phyloP scores from a whole-genome alignment of 805 yeast genomes.

The Ogataea dorogensis region DNA sequence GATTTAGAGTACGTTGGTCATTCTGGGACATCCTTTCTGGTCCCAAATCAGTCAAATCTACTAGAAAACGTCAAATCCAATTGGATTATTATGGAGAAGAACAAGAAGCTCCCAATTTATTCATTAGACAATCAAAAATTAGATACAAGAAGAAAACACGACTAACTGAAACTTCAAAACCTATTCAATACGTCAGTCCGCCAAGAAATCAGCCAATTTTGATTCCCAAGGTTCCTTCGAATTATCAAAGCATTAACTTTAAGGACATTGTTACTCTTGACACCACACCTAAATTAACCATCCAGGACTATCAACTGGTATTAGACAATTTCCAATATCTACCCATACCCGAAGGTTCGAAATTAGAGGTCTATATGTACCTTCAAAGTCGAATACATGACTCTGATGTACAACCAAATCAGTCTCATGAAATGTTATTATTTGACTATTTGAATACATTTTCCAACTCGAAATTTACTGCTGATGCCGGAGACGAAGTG shows the following conservation, averaged over 20 bases:
- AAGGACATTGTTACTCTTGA: background rate
- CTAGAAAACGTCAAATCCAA: slow-evolving; percentile 13
- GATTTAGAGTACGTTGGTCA: slow-evolving; percentile 1
- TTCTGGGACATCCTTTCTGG: slow-evolving; percentile 1
- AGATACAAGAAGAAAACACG: slow-evolving; percentile 10
- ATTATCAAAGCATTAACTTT: slow-evolving; percentile 5
- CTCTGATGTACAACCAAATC: slow-evolving; percentile 3
- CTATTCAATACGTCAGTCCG: slow-evolving; percentile 7
- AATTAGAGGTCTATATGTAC: slow-evolving; percentile 19
- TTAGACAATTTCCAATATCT: slow-evolving; percentile 15
- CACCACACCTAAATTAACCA: background rate
- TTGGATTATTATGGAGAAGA: slow-evolving; percentile 23
- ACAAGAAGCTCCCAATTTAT: slow-evolving; percentile 6
- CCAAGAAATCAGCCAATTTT: background rate
- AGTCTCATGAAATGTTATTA: slow-evolving; percentile 7
- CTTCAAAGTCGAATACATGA: slow-evolving; percentile 17
- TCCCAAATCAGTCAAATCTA: background rate
- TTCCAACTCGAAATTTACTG: slow-evolving; percentile 13
- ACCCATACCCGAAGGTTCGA: slow-evolving; percentile 8
- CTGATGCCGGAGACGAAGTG: background rate
- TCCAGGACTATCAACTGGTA: slow-evolving; percentile 15
- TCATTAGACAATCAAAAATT: slow-evolving; percentile 11
- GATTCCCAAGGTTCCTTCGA: background rate
- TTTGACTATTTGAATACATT: slow-evolving; percentile 12
- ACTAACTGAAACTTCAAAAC: background rate